Evolutionary conservation across 768 basidiomycete genomes (phyloP), one percentile per base, ranked within the genome.

Genomic region (Strobilomyces echinocephalus): DNA sequence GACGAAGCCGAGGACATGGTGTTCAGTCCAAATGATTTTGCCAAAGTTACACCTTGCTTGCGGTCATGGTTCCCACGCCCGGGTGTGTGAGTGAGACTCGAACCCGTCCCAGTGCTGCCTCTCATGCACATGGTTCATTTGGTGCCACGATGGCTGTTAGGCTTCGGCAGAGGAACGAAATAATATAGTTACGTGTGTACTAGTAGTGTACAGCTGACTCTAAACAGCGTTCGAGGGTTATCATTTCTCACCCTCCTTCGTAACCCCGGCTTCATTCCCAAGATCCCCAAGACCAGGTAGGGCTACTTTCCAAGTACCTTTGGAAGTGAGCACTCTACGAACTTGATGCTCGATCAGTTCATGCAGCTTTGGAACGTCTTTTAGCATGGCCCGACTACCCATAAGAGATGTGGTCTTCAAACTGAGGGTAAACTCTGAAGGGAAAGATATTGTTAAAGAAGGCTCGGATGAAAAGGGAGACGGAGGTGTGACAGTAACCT

Each of bases 351-450:
- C 81, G 47, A 99, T 91, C 47, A 99, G 78, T 67, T 99, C 95
- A 60, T 98, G 95, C 15, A 98, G 76, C 70, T 99, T 99, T 24
- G 97, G 95, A 1, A 99, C 90, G 64, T 99, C 94, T 55, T 92
- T 93, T 1, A 99, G 79, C 72, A 97, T 97, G n/a, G 97, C 95
- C 42, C 95, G 84, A 59, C 91, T 94, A 18, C 97, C 97, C 76
- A 98, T 85, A 5, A 97, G 79, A 26, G 94, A 97, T 8, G 85
- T 91, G 11, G 91, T 94, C 46, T 86, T 83, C 40, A 99, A 76
- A 61, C 88, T 84, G 18, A 99, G 83, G 15, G 83, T 83, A 63
- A 99, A 97, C 63, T 91, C 85, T 2, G 92, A 88, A 24, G 88
- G 82, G 20, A 99, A 80, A 30, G 82, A 83, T 34, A 95, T 66